A percentile compares a stretch with the other conserved stretches of the same genome.
phyloP scores from a whole-genome alignment of 1,139 yeast species.

The Debaryomyces fabryi region DNA sequence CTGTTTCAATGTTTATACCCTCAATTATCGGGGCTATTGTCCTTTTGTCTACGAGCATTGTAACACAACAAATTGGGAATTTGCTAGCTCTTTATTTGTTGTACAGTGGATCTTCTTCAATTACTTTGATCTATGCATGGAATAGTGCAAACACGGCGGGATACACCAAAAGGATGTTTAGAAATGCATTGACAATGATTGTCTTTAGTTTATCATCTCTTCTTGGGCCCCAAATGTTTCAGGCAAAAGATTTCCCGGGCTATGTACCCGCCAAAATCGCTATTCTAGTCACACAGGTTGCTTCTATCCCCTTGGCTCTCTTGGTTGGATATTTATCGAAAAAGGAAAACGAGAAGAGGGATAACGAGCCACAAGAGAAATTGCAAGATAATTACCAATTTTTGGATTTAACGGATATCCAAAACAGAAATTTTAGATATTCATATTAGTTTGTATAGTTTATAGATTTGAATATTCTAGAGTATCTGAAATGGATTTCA shows the following conservation, averaged over 20 bases:
- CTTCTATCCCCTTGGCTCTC: constrained; percentile 34
- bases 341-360: constrained; percentile 30
- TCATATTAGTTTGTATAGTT: constrained; percentile 19
- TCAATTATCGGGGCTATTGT: constrained; percentile 42
- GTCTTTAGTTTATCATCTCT: constrained; percentile 39
- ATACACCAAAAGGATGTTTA: constrained; percentile 32
- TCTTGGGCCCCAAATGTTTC: constrained; percentile 45
- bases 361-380: constrained; percentile 15
- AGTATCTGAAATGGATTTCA: too few relatives aligned
- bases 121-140: constrained; percentile 38
- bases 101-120: constrained; percentile 39
- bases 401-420: constrained; percentile 40
- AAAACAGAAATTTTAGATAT: constrained; percentile 38
- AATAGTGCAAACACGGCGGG: constrained; percentile 42
- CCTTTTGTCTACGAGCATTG: constrained; percentile 23
- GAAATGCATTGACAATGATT: constrained; percentile 36
- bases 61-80: constrained; percentile 31
- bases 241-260: constrained; percentile 27
- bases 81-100: constrained; percentile 40
- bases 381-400: constrained; percentile 29
- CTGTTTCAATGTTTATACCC: constrained; percentile 36
- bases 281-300: constrained; percentile 33
- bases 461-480: background rate
- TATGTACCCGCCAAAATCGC: constrained; percentile 41
- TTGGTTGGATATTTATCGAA: constrained; percentile 28